Conservation (phyloP, 2,329 filamentous ascomycete genomes). For the Colletotrichum sp. region DNA sequence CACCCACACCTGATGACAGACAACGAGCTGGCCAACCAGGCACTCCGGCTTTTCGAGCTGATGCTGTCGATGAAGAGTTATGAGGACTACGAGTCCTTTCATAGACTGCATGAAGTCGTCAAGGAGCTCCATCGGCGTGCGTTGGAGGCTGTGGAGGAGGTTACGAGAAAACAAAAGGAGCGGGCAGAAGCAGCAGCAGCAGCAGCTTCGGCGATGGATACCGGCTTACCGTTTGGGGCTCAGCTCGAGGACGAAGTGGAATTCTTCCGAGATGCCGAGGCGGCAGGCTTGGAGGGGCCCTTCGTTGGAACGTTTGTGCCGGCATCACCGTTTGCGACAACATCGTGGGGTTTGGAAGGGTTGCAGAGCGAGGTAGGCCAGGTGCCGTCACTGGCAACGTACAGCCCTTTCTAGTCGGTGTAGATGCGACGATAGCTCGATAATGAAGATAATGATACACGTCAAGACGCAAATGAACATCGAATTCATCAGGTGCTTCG, state of each 20-base stretch:
- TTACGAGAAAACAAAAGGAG: background rate
- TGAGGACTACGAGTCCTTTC: background rate
- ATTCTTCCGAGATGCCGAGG: background rate
- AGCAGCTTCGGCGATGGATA: background rate
- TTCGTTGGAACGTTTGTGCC: background rate
- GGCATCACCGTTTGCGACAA: background rate
- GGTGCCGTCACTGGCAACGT: background rate
- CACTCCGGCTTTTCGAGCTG: slow-evolving; percentile 31
- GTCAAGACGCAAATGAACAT: background rate
- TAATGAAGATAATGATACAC: background rate
- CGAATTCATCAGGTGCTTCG: fast-evolving
- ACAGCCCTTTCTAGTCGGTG: background rate
- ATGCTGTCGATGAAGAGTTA: background rate
- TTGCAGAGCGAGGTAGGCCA: background rate
- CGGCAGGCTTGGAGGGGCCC: background rate
- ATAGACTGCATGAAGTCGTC: slow-evolving; percentile 16
- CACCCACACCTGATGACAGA: slow-evolving; percentile 30
- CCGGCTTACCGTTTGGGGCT: background rate
- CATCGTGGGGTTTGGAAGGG: background rate
- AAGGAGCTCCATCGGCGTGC: slow-evolving; percentile 20
- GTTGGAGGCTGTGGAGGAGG: slow-evolving; percentile 10
- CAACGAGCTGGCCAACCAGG: slow-evolving; percentile 30
- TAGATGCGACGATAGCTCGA: background rate
- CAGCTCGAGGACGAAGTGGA: slow-evolving; percentile 11
- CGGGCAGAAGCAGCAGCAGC: background rate